A percentile compares a stretch with the other conserved stretches of the same genome.
Evolutionary conservation across 2,329 filamentous ascomycete species (phyloP).

Genomic region (Triangularia verruculosa): DNA sequence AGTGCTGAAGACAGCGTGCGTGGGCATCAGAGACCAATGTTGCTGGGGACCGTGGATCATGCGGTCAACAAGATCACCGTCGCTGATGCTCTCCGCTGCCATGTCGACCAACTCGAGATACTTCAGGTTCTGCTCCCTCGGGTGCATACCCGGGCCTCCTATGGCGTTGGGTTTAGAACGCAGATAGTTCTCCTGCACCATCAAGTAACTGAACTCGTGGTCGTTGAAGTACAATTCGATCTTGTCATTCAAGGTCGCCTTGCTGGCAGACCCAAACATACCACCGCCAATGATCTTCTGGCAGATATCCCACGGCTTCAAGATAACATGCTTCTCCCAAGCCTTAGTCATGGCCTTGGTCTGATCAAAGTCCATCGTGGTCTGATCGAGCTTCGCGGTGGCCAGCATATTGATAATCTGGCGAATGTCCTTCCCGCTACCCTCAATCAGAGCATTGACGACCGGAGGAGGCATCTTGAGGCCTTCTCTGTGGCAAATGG

Average conservation of each 20-base stretch:
- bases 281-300: constrained; percentile 86
- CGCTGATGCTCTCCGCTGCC: constrained; percentile 93
- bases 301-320: constrained; percentile 98
- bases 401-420: constrained; percentile 99
- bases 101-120: constrained; percentile 81
- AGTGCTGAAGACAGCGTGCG: constrained; percentile 92
- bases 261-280: constrained; percentile 80
- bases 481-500: constrained; percentile 88
- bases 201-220: constrained; percentile 93
- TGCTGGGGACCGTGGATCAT: constrained; percentile 99
- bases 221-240: constrained; percentile 99
- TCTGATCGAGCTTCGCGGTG: constrained; percentile 84
- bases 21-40: constrained; percentile 97
- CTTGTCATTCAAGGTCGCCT: constrained; percentile 90
- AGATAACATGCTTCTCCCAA: constrained; percentile 95
- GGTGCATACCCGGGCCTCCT: constrained; percentile 54
- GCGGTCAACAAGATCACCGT: constrained; percentile 90
- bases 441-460: constrained; percentile 91
- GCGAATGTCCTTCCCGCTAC: constrained; percentile 90
- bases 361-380: constrained; percentile 76
- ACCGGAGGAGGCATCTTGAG: constrained; percentile 80
- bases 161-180: constrained; percentile 71
- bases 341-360: constrained; percentile 93
- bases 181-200: constrained; percentile 98
- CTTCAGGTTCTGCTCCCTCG: constrained; percentile 72